phyloP scores from a whole-genome alignment of 1,284 basidiomycete genomes.

The Neolentinus lepideus region DNA sequence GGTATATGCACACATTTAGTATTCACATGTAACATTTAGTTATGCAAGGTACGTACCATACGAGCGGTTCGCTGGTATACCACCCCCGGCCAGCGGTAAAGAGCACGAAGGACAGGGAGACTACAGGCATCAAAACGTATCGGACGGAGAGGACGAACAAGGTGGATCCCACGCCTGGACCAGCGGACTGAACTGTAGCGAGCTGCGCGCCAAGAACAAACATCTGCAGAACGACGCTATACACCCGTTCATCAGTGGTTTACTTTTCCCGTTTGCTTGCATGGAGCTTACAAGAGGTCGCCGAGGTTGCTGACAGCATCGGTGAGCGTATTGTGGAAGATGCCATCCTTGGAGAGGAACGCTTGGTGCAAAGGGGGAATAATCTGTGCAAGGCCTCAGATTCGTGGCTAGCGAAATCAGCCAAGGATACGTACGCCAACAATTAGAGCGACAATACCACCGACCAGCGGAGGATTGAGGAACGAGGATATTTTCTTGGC shows the following conservation, averaged over 20 bases:
- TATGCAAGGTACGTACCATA: constrained; percentile 18
- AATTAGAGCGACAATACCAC: constrained; percentile 21
- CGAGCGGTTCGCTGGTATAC: constrained; percentile 23
- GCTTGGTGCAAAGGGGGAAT: constrained; percentile 15
- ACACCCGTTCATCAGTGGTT: not conserved
- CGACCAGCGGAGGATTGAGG: constrained; percentile 22
- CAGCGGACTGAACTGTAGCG: constrained; percentile 16
- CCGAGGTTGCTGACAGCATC: constrained; percentile 21
- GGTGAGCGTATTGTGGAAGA: constrained; percentile 19
- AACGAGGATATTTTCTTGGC: constrained; percentile 11
- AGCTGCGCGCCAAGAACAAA: constrained; percentile 24
- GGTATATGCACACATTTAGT: not conserved
- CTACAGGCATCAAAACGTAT: constrained; percentile 21
- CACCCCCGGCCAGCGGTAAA: constrained; percentile 20
- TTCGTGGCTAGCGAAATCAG: not conserved
- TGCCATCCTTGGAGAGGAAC: constrained; percentile 17
- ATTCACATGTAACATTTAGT: not conserved
- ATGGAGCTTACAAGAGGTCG: constrained; percentile 23
- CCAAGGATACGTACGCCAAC: constrained; percentile 16
- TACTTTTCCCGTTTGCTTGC: not conserved
- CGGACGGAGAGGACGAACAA: constrained; percentile 21
- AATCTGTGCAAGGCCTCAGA: constrained; percentile 11
- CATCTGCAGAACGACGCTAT: constrained; percentile 22
- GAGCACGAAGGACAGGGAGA: constrained; percentile 21
- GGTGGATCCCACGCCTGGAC: constrained; percentile 15